These are phyloP conservation scores for Papilionanthe hybrid DNA, from an alignment of 116 monocot species.

Conservation along the genomic window DNA sequence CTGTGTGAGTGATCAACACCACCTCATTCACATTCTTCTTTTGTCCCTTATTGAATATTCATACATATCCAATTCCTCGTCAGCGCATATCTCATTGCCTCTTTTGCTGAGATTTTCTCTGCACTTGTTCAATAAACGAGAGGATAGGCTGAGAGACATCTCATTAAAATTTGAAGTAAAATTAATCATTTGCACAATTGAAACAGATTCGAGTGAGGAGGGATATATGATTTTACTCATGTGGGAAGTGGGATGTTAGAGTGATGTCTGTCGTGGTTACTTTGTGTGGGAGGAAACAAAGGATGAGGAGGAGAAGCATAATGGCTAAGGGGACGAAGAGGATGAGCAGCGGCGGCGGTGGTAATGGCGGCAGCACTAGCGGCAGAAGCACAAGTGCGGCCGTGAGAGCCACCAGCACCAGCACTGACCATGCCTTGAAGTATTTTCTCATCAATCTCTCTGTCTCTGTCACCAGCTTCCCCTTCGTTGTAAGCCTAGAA, in stretches of 20 bases:
- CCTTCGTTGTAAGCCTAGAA: neutral
- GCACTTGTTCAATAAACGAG: neutral
- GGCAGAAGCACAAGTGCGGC: conserved; percentile 27
- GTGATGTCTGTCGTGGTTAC: conserved; percentile 3
- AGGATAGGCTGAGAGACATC: neutral
- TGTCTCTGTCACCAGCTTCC: neutral
- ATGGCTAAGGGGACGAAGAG: conserved; percentile 27
- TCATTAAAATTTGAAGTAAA: neutral
- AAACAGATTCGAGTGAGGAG: neutral
- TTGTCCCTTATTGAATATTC: neutral
- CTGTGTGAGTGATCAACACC: neutral
- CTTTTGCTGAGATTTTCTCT: no score
- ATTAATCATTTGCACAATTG: neutral
- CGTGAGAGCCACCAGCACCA: conserved; percentile 20
- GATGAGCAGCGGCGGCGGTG: conserved; percentile 22
- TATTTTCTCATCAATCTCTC: neutral
- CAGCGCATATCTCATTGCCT: neutral
- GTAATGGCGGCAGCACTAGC: conserved; percentile 29
- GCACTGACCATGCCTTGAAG: neutral
- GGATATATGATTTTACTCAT: neutral
- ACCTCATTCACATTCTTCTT: neutral
- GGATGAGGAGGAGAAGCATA: conserved; percentile 19
- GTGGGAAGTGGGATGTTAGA: neutral
- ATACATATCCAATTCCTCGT: neutral
- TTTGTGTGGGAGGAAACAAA: conserved; percentile 8